These are phyloP conservation scores for Hygrophila difformis DNA, from an alignment of 257 asterid genomes.

Conservation along the genomic window DNA sequence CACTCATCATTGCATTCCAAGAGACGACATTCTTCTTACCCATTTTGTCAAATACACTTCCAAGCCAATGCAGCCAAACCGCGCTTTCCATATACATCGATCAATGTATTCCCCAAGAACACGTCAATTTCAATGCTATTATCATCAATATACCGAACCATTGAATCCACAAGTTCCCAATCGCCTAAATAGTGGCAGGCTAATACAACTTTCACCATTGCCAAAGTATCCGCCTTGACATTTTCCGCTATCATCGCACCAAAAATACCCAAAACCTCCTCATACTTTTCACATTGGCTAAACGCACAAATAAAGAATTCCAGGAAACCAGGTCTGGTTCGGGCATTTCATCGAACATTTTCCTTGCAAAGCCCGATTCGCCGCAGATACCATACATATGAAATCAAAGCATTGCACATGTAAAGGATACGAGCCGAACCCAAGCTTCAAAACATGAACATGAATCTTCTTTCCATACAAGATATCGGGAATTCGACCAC, in stretches of 20 bases:
- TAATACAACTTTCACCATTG: constrained; percentile 37
- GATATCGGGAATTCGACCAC: constrained; percentile 16
- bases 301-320: constrained; percentile 43
- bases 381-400: constrained; percentile 43
- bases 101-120: constrained; percentile 36
- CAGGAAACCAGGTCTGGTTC: constrained; percentile 42
- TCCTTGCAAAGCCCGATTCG: constrained; percentile 23
- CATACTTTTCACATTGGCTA: constrained; percentile 27
- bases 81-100: constrained; percentile 27
- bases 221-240: constrained; percentile 32
- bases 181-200: constrained; percentile 30
- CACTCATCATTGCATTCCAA: constrained; percentile 34
- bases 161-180: constrained; percentile 25
- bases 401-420: constrained; percentile 36
- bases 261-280: constrained; percentile 30
- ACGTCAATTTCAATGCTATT: constrained; percentile 25
- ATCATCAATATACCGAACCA: constrained; percentile 27
- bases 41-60: constrained; percentile 24
- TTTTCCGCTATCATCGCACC: constrained; percentile 23
- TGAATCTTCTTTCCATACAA: constrained; percentile 23
- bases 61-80: constrained; percentile 22
- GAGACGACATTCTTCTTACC: constrained; percentile 29
- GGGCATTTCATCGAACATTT: constrained; percentile 35
- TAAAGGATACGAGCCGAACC: constrained; percentile 31
- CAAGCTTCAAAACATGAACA: constrained; percentile 27